Percentiles rank a stretch among this genome's conserved stretches.
phyloP scores from a whole-genome alignment of 1,139 yeast species.

The Geotrichum reessii region DNA sequence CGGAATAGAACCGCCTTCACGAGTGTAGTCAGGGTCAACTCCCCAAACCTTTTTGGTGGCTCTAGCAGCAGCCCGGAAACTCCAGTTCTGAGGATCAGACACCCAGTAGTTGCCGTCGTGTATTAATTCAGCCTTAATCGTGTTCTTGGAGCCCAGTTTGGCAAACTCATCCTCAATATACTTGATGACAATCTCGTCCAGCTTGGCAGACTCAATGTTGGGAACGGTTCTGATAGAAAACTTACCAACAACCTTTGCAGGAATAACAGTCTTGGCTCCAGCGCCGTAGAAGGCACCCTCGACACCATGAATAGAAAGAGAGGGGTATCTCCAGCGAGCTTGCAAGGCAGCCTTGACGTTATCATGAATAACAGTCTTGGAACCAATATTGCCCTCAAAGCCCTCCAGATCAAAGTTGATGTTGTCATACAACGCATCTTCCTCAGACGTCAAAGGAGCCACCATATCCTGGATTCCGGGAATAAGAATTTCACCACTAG shows the following conservation, averaged over 20 bases:
- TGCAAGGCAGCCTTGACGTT: constrained; percentile 73
- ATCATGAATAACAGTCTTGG: constrained; percentile 71
- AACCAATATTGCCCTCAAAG: constrained; percentile 82
- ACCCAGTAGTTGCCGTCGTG: constrained; percentile 98
- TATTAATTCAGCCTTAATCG: constrained; percentile 62
- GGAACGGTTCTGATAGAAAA: constrained; percentile 97
- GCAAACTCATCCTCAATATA: constrained; percentile 63
- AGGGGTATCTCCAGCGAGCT: constrained; percentile 99
- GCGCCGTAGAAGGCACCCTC: constrained; percentile 95
- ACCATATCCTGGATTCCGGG: constrained; percentile 93
- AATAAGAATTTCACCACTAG: constrained; percentile 73
- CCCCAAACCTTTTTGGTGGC: constrained; percentile 95
- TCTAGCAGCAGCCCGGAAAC: constrained; percentile 87
- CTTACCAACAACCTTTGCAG: constrained; percentile 89
- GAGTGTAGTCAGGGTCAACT: constrained; percentile 89
- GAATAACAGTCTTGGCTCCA: constrained; percentile 98
- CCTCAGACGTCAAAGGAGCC: constrained; percentile 79
- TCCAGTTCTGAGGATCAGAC: constrained; percentile 85
- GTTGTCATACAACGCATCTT: constrained; percentile 69
- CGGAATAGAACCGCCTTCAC: constrained; percentile 98
- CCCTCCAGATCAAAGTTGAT: constrained; percentile 84
- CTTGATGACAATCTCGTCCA: constrained; percentile 70
- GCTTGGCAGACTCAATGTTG: constrained; percentile 71
- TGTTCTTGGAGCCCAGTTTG: constrained; percentile 70
- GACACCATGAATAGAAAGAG: constrained; percentile 90